Evolutionary conservation across 2,329 filamentous ascomycete species (phyloP).

Genomic region (Fusarium sp.): DNA sequence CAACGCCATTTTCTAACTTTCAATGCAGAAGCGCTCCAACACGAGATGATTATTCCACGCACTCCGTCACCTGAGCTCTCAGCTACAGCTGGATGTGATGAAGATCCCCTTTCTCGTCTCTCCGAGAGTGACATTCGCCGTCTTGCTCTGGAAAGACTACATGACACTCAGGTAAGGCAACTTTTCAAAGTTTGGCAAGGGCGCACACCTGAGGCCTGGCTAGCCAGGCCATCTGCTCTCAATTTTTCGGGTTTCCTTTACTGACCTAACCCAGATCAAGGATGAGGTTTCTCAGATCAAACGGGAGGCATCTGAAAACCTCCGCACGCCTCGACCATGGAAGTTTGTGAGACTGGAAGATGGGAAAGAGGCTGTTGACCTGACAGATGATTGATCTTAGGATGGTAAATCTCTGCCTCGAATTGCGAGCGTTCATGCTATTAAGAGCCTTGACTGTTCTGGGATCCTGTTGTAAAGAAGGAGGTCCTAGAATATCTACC

Average conservation of each 20-base stretch:
- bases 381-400: conserved; percentile 17
- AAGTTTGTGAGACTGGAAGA: conserved; percentile 25
- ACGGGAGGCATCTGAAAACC: neutral
- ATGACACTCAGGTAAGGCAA: conserved; percentile 15
- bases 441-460: neutral
- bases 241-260: neutral
- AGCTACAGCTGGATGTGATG: too few relatives aligned
- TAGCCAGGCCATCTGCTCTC: neutral
- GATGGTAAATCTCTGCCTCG: neutral
- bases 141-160: conserved; percentile 33
- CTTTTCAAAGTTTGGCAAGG: rapidly evolving
- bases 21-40: conserved; percentile 30
- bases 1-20: neutral
- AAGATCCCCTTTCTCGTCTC: neutral
- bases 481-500: neutral
- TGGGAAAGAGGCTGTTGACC: conserved; percentile 22
- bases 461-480: neutral
- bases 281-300: conserved; percentile 3
- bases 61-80: neutral
- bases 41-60: conserved; percentile 36
- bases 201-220: neutral
- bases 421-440: neutral
- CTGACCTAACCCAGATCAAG: neutral
- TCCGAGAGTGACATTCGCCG: conserved; percentile 27
- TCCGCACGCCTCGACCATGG: neutral